phyloP scores from a whole-genome alignment of 1,139 yeast species.

The Pichia sp. region DNA sequence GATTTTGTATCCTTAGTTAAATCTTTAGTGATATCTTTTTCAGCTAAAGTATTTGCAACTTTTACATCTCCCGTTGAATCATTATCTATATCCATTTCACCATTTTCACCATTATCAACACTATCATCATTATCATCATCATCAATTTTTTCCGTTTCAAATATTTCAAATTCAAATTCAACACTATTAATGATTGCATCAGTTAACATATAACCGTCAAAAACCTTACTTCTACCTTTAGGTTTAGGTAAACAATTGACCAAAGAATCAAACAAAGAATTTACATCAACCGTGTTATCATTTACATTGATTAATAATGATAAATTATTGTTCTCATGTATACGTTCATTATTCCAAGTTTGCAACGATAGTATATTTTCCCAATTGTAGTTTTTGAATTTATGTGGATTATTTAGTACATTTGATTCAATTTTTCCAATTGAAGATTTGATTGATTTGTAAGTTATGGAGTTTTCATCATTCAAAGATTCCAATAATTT shows the following conservation, averaged over 20 bases:
- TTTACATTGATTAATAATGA: constrained; percentile 7
- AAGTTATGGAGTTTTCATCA: constrained; percentile 9
- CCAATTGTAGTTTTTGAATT: constrained; percentile 16
- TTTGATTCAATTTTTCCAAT: not conserved
- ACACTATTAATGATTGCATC: constrained; percentile 23
- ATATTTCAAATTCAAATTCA: not conserved
- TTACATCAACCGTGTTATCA: constrained; percentile 14
- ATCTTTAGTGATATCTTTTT: not conserved
- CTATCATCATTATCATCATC: not conserved
- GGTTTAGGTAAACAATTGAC: constrained; percentile 25
- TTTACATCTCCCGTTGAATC: not conserved
- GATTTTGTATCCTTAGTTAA: not conserved
- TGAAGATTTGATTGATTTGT: constrained; percentile 1
- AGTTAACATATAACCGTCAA: constrained; percentile 47
- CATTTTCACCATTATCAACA: not conserved
- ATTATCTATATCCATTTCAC: not conserved
- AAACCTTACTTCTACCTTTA: constrained; percentile 33
- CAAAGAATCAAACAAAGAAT: constrained; percentile 27
- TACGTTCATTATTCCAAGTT: constrained; percentile 12
- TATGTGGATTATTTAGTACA: not conserved
- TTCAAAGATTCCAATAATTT: constrained; percentile 15
- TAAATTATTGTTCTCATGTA: constrained; percentile 7
- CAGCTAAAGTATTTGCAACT: not conserved
- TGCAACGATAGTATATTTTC: constrained; percentile 10
- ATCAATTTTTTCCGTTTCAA: constrained; percentile 5